A percentile compares a stretch with the other conserved stretches of the same genome.
These are phyloP conservation scores for Schwanniomyces sp. DNA, from an alignment of 805 yeast species.

Conservation along the genomic window DNA sequence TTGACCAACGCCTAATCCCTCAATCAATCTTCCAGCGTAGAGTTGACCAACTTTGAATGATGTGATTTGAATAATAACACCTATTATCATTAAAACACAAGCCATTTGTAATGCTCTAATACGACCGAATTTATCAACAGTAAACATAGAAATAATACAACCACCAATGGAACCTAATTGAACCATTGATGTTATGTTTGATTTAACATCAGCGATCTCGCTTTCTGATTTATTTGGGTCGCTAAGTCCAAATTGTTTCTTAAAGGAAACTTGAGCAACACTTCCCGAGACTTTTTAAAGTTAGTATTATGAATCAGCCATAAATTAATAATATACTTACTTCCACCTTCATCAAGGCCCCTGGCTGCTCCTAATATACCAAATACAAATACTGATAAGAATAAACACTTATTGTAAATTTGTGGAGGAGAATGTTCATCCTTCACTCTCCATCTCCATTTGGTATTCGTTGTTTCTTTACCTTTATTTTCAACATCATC, in stretches of 20 bases:
- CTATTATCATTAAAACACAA: slow-evolving; percentile 45
- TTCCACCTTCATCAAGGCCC: slow-evolving; percentile 58
- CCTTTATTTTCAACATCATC: not conserved
- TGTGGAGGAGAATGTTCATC: slow-evolving; percentile 41
- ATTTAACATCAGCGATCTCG: slow-evolving; percentile 45
- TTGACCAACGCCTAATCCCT: slow-evolving; percentile 58
- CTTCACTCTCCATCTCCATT: slow-evolving; percentile 6
- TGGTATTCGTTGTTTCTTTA: not conserved
- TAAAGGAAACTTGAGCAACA: slow-evolving; percentile 44
- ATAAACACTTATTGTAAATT: slow-evolving; percentile 47
- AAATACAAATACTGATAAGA: slow-evolving; percentile 46
- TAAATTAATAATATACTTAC: not conserved
- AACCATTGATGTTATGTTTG: slow-evolving; percentile 60
- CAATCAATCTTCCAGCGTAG: slow-evolving; percentile 55
- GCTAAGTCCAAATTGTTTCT: slow-evolving; percentile 41
- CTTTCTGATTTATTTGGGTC: slow-evolving; percentile 33
- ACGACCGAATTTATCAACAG: slow-evolving; percentile 54
- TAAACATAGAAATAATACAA: slow-evolving; percentile 45
- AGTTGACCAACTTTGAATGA: slow-evolving; percentile 47
- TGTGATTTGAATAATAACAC: slow-evolving; percentile 50
- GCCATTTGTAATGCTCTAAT: slow-evolving; percentile 46
- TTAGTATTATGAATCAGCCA: not conserved
- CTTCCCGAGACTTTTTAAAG: slow-evolving; percentile 34
- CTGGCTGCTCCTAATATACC: slow-evolving; percentile 58
- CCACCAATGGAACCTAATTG: slow-evolving; percentile 59